Evolutionary conservation across 2,329 filamentous ascomycete genomes (phyloP), one percentile per base, ranked within the genome.

Genomic region (Ploettnerulaceae sp.): DNA sequence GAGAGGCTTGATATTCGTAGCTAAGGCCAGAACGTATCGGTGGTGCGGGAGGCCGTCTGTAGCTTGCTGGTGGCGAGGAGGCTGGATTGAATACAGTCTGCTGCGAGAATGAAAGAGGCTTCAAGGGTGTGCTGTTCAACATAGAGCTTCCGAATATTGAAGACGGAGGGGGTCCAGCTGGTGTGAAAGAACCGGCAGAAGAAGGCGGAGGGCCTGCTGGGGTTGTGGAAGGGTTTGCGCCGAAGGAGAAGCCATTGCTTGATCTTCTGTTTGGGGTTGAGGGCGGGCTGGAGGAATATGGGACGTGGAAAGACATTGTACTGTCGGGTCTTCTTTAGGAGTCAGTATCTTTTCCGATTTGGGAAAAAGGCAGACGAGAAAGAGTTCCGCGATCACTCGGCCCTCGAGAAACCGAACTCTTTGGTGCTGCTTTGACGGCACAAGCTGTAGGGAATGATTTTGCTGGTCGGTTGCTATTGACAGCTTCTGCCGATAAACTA

Each of bases 161-260:
- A 5, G 71, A 71, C 21, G 75, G 73, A 36, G 75, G 75, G 33
- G 69, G 69, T 3, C 73, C 76, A 47, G 71, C 69, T 24, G 77
- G 77, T 17, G 76, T 79, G 44, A 77, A 77, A n/a, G 76, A 79
- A 51, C 64, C 63, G 20, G 67, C 65, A 48, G 67, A 69, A 24
- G 73, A 74, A 20, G 75, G 76, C 1, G 77, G 76, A 48, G 69
- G 71, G 31, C 75, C 77, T 36, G 74, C 74, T 42, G 77, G 77
- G 12, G 77, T 81, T 15, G 75, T 79, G 5, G 77, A 79, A 34
- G 73, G 67, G 31, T 66, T 63, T 25, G 49, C 51, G 22, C 54
- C 59, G 47, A 63, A 64, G 31, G 47, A 53, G 48, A 56, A 57
- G 20, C 37, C 54, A 56, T 60, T 56, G 36, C 52, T 54, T 20